Evolutionary conservation across 345 rosid species (phyloP).

Genomic region (Eucalyptus marginata): DNA sequence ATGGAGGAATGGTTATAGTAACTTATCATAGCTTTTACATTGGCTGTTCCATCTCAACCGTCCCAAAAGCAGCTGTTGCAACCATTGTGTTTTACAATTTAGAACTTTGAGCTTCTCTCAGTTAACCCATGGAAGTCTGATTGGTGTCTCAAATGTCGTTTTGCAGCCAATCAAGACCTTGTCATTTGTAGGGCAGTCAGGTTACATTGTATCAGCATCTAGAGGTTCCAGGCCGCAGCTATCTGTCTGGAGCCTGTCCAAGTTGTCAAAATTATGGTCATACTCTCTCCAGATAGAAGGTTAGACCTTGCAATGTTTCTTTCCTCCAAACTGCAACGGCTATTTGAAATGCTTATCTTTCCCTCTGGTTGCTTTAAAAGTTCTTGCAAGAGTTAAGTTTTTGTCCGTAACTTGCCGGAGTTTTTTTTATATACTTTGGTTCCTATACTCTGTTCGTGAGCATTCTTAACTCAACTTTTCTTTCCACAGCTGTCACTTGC

Average conservation of each 20-base stretch:
- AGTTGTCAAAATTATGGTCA: constrained; percentile 66
- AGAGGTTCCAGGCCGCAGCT: constrained; percentile 49
- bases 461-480: background rate
- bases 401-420: background rate
- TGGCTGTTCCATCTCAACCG: background rate
- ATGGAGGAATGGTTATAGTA: background rate
- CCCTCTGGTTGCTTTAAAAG: background rate
- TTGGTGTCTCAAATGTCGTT: background rate
- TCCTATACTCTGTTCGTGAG: background rate
- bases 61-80: background rate
- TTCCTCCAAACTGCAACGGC: background rate
- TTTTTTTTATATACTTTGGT: background rate
- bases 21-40: background rate
- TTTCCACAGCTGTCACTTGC: constrained; percentile 58
- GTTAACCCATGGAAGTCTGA: background rate
- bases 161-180: constrained; percentile 62
- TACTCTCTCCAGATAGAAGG: constrained; percentile 78
- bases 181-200: constrained; percentile 64
- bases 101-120: background rate
- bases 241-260: constrained; percentile 72
- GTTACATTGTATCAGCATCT: constrained; percentile 67
- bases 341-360: background rate
- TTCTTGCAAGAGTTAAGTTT: background rate
- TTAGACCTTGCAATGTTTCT: background rate
- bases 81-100: background rate